These are phyloP conservation scores for Gamarada debralockiae DNA, from an alignment of 495 filamentous ascomycete species.

Conservation along the genomic window DNA sequence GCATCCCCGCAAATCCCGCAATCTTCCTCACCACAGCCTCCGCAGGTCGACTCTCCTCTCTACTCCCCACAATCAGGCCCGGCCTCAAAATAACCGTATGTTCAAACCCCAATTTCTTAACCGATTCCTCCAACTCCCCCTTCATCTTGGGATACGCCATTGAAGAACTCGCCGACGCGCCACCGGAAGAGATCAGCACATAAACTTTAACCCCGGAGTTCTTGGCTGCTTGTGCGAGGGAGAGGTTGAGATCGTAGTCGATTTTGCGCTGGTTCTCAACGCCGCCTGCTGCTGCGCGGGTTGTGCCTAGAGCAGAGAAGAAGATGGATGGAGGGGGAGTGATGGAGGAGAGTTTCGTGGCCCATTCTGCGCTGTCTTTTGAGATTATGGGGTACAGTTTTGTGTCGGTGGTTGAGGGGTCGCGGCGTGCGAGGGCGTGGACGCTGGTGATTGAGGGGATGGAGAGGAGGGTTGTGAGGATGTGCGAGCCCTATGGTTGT, in stretches of 20 bases:
- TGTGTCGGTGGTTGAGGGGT: slow-evolving; percentile 21
- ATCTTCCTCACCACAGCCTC: slow-evolving; percentile 45
- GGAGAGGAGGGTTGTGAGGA: slow-evolving; percentile 44
- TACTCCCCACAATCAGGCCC: slow-evolving; percentile 59
- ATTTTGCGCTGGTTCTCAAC: slow-evolving; percentile 58
- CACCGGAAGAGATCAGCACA: slow-evolving; percentile 23
- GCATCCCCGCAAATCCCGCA: slow-evolving; percentile 39
- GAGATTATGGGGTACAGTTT: slow-evolving; percentile 38
- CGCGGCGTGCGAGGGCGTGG: slow-evolving; percentile 38
- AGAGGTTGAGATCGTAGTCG: slow-evolving; percentile 58
- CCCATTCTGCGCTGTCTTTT: slow-evolving; percentile 41
- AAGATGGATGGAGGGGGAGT: slow-evolving; percentile 49
- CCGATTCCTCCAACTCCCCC: slow-evolving; percentile 64
- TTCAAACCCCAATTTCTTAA: slow-evolving; percentile 63
- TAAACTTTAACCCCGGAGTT: slow-evolving; percentile 54
- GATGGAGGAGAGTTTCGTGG: slow-evolving; percentile 40
- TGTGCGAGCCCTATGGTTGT: slow-evolving; percentile 37
- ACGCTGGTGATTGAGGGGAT: slow-evolving; percentile 20
- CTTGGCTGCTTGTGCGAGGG: slow-evolving; percentile 54
- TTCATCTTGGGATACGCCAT: slow-evolving; percentile 57
- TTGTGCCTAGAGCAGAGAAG: slow-evolving; percentile 57
- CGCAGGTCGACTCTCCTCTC: slow-evolving; percentile 50
- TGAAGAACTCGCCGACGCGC: slow-evolving; percentile 18
- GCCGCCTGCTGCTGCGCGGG: slow-evolving; percentile 50
- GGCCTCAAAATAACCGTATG: slow-evolving; percentile 62